Evolutionary conservation across 495 filamentous ascomycete species (phyloP), one percentile per base, ranked within the genome.

Genomic region (Penicillium longicatenatum): DNA sequence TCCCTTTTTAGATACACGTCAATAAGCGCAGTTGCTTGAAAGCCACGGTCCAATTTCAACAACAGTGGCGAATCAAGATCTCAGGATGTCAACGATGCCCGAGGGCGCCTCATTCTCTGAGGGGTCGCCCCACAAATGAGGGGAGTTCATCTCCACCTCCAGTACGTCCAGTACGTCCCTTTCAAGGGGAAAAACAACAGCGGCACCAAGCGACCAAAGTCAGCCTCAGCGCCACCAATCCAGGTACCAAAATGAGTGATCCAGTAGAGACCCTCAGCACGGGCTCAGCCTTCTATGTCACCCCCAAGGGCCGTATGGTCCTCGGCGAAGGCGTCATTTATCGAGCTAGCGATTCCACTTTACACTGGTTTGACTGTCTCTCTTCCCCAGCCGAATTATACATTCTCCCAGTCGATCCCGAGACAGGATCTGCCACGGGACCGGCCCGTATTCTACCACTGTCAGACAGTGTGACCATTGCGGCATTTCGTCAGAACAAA

Each of bases 291-390:
- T 50, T 58, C 41, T 68, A 60, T 54, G 24, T 54, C 51, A 43
- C 53, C 42, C 62, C 59, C 4, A 63, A 68, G 44, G 65, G 62
- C 19, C 59, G 52, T n/a, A 51, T 60, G 51, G 53, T 63, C 22
- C 67, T 70, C n/a, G 67, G 64, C 26, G 67, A 70, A 61, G 67
- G 49, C 20, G 64, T 62, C 7, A 63, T 65, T 45, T 67, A 67
- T 43, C 64, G 64, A 19, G 56, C 64, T 43, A 54, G 50, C 37
- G 62, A 70, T 53, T 63, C 57, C 4, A 70, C 67, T 1, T 42
- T 69, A 2, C 67, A 69, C 59, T 69, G 67, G 67, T 54, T 69
- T 12, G 67, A 69, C 42, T 67, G 64, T 30, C 61, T 69, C 22
- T 59, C 58, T 24, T 54, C 57, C 0, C 66, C 66, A 12, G 30